These are phyloP conservation scores for Chalciporus piperatoides DNA, from an alignment of 1,284 basidiomycete species.

Conservation along the genomic window DNA sequence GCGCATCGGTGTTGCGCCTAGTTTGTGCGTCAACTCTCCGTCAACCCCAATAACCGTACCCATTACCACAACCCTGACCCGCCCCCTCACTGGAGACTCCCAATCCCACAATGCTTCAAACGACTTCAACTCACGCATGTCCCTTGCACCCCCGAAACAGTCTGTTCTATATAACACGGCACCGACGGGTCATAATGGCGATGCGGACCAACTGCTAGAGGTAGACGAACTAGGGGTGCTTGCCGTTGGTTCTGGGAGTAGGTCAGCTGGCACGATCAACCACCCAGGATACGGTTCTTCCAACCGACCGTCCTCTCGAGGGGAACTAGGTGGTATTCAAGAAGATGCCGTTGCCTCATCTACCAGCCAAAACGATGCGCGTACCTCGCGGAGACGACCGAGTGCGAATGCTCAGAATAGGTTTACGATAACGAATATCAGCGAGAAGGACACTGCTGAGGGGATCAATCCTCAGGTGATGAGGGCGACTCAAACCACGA, in stretches of 20 bases:
- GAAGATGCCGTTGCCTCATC: conserved; percentile 12
- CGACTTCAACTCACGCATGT: conserved; percentile 14
- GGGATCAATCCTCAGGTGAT: conserved; percentile 26
- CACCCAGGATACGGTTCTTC: conserved; percentile 28
- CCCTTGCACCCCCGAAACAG: conserved; percentile 17
- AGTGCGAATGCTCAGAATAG: conserved; percentile 31
- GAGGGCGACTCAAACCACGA: conserved; percentile 7
- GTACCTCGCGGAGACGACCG: conserved; percentile 20
- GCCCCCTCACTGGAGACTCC: conserved; percentile 24
- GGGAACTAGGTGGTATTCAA: conserved; percentile 26
- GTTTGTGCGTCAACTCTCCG: conserved; percentile 45
- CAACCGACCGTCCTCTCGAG: conserved; percentile 20
- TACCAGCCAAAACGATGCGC: neutral
- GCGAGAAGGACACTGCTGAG: conserved; percentile 34
- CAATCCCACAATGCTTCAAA: conserved; percentile 10
- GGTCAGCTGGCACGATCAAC: conserved; percentile 22
- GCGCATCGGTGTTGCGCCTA: conserved; percentile 68
- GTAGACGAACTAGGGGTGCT: conserved; percentile 33
- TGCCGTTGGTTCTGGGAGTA: conserved; percentile 18
- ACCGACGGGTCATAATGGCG: conserved; percentile 20
- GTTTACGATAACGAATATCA: conserved; percentile 36
- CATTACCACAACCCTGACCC: conserved; percentile 21
- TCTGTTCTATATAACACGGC: conserved; percentile 33
- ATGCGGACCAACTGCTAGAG: conserved; percentile 12
- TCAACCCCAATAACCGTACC: conserved; percentile 27